These are phyloP conservation scores for Juglanconis oblonga DNA, from an alignment of 2,329 filamentous ascomycete genomes.

Conservation along the genomic window DNA sequence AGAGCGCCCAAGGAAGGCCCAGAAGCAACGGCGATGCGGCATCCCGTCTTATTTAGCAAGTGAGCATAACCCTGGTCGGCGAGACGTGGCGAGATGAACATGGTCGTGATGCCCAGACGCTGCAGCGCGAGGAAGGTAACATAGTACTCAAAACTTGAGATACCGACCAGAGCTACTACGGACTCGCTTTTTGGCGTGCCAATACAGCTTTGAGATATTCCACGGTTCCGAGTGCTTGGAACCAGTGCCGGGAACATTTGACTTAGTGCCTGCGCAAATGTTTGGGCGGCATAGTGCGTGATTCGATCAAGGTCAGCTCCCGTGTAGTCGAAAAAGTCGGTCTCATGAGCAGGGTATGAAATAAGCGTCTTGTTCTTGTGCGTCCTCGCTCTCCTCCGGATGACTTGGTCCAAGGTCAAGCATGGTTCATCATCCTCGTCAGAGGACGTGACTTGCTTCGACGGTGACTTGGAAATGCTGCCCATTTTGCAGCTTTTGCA, in stretches of 20 bases:
- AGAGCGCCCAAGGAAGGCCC: not conserved
- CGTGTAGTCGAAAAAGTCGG: constrained; percentile 6
- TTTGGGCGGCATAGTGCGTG: not conserved
- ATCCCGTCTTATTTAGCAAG: constrained; percentile 3
- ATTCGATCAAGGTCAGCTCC: constrained; percentile 1
- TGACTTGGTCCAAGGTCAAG: constrained; percentile 1
- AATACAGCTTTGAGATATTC: not conserved
- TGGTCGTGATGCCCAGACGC: constrained; percentile 1
- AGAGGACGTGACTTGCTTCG: not conserved
- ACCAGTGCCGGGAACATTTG: not conserved
- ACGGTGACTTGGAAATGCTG: not conserved
- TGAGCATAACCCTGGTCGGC: constrained; percentile 1
- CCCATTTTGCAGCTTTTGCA: not conserved
- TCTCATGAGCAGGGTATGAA: constrained; percentile 4
- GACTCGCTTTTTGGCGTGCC: not conserved
- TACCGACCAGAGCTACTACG: constrained; percentile 1
- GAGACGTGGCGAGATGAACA: constrained; percentile 8
- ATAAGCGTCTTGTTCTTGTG: not conserved
- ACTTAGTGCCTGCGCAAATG: not conserved
- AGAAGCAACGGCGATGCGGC: constrained; percentile 2
- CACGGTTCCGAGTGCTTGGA: not conserved
- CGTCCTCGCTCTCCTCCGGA: not conserved
- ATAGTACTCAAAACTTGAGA: constrained; percentile 9
- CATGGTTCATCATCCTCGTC: not conserved
- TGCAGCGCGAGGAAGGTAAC: constrained; percentile 7